Base-by-base conservation (phyloP, 2,329 filamentous ascomycete species). In the Raffaelea ambrosiae region DNA sequence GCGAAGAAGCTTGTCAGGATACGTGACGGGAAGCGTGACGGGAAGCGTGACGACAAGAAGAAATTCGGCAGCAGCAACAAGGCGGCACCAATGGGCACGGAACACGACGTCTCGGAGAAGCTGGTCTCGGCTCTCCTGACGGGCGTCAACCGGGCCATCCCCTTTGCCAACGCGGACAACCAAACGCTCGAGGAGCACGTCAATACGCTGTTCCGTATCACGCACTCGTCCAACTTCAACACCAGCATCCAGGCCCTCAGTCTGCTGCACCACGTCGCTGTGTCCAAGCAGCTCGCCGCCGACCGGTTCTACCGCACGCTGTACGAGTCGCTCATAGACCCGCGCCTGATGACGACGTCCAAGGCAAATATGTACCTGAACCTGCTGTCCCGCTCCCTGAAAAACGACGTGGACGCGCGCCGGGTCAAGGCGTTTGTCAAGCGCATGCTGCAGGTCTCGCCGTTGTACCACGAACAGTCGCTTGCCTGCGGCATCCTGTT, bases 211-310 rank as follows among this genome's bases (percentile, higher is more conserved):
- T 98, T 96, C 76, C 84, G 82, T 58, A 93, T 98, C 59, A 95
- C 93, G 0, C 93, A 98, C 66, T 97, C 91, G 1, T 88, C 91
- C 48, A 98, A 98, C 66, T 97, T 98, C 76, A 98, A 97, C 68
- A 98, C 93, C 1, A 93, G 89, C 61, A 88, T 98, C 35, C 93
- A 98, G 66, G 91, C 93, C 31, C 77, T 98, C 54, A 85, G 95
- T 69, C 73, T 98, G 43, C 94, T 98, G 55, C 93, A 97, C 63
- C 93, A 97, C 63, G 77, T 98, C 23, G 87, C 89, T 1, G 74
- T 82, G 2, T 79, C 83, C 3, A 88, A 93, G 62, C 84, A 90
- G 58, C 74, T 91, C 47, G 84, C 85, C 4, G 83, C 84, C 13
- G 93, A 98, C 59, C 80, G 93, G 51, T 98, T 95, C 70, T 98